Evolutionary conservation across 2,329 filamentous ascomycete species (phyloP).

Genomic region (Fusarium abutilonis): DNA sequence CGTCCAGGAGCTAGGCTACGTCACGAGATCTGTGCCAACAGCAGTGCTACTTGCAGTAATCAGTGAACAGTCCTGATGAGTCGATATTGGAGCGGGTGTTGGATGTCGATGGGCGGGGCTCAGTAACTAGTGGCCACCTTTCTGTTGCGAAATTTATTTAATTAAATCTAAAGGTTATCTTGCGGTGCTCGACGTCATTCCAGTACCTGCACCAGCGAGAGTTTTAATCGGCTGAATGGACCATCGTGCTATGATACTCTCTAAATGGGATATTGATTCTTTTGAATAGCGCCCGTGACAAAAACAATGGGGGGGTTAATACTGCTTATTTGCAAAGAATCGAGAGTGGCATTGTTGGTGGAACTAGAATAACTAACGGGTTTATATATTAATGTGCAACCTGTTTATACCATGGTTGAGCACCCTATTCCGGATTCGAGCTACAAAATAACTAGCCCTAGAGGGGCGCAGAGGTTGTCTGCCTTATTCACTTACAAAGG

Average conservation of each 20-base stretch:
- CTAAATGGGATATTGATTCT: conserved; percentile 7
- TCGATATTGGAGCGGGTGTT: background rate
- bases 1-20: background rate
- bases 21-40: background rate
- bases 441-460: conserved; percentile 1
- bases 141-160: conserved; percentile 8
- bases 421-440: conserved; percentile 7
- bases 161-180: conserved; percentile 10
- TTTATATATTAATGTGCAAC: conserved; percentile 7
- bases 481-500: conserved; percentile 6
- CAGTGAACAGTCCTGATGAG: background rate
- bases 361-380: conserved; percentile 6
- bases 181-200: background rate
- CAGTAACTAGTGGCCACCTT: conserved; percentile 6
- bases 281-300: conserved; percentile 6
- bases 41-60: background rate
- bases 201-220: conserved; percentile 6
- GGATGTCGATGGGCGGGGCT: background rate
- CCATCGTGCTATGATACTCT: conserved; percentile 5
- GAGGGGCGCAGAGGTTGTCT: conserved; percentile 10
- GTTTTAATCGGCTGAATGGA: conserved; percentile 8
- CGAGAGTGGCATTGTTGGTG: conserved; percentile 9
- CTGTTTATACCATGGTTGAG: conserved; percentile 7
- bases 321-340: conserved; percentile 8
- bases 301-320: conserved; percentile 6